Evolutionary conservation across 768 basidiomycete species (phyloP), one percentile per base, ranked within the genome.

Genomic region (Myochromella boudieri): DNA sequence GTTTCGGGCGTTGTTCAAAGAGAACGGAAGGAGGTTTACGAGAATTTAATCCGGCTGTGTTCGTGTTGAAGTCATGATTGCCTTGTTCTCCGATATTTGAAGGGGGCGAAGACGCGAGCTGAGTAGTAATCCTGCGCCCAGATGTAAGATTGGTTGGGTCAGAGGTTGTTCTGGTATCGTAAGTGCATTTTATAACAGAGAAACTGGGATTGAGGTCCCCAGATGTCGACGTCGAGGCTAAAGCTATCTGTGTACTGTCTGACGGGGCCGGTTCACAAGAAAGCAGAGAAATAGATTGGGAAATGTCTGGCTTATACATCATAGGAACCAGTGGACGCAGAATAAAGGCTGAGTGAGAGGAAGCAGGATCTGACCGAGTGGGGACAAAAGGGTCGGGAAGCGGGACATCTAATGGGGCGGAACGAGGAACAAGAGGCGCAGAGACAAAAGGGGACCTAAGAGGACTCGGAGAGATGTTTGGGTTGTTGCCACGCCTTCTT

Each of bases 321-420:
- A 42, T 29, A 38, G 49, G 44, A 7, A 49, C 52, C 38, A 54
- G 48, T 3, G 48, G 51, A 20, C 37, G 55, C 48, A 51, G 55
- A 55, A 50, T 54, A 47, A 49, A 39, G 3, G 37, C 48, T 14
- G 54, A 42, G 5, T 31, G 28, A 7, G 46, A 36, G 20, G 50
- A 48, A 11, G 25, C 39, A 11, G 22, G 12, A 8, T 48, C 38
- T 14, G 27, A 37, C 5, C 42, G 41, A 29, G 46, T 40, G 28
- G 37, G 41, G 10, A 37, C 10, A 6, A 12, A 36, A 46, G 44
- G 36, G 1, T 24, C 31, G 11, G 31, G 25, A 40, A 32, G 20
- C 14, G 34, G 15, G 29, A 24, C 12, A 25, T 36, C n/a, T 1
- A 27, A 31, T 10, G 32, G 25, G 5, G 1, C 21, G 34, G 28